Conservation (phyloP, 78 protist species). For the Dictyostelium brefeldianum region DNA sequence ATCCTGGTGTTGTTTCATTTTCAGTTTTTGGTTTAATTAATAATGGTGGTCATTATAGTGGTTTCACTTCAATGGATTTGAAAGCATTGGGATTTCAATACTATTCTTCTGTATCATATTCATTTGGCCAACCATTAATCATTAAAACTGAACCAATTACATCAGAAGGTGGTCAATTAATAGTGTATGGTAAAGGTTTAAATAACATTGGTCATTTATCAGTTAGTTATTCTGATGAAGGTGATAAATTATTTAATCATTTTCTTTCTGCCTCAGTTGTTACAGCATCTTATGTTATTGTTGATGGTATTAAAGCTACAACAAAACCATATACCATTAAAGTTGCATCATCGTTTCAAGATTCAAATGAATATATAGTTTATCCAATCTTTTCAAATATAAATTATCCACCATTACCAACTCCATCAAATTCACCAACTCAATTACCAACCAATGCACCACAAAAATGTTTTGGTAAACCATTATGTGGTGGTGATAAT, state of each 20-base stretch:
- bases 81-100: too few relatives aligned
- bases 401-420: not conserved
- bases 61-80: not conserved
- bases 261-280: not conserved
- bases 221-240: not conserved
- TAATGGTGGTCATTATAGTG: not conserved
- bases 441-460: slow-evolving; percentile 13
- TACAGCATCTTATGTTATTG: too few relatives aligned
- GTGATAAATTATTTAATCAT: not conserved
- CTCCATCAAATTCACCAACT: not conserved
- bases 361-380: not conserved
- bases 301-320: not conserved
- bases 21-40: not conserved
- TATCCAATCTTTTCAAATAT: not conserved
- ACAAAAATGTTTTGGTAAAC: slow-evolving; percentile 1
- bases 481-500: slow-evolving; percentile 29
- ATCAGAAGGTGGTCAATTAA: not conserved
- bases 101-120: not conserved
- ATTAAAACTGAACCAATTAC: not conserved
- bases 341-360: not conserved
- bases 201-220: not conserved
- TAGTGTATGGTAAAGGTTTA: not conserved
- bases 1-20: not conserved
- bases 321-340: not conserved
- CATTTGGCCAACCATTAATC: not conserved